phyloP scores from a whole-genome alignment of 257 asterid species.

The Solanum pimpinellifolium region DNA sequence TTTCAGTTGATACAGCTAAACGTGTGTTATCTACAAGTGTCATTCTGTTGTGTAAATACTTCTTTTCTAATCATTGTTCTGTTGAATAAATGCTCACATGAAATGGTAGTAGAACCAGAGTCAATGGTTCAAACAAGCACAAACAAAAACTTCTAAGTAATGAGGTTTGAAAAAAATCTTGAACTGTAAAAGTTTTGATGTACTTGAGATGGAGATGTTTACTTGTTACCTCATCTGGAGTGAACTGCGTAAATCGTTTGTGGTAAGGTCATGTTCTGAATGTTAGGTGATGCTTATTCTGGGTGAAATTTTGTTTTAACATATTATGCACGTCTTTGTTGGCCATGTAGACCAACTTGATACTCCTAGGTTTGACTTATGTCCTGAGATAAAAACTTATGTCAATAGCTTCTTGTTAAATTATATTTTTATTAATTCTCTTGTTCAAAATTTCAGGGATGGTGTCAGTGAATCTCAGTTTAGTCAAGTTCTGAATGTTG shows the following conservation, averaged over 20 bases:
- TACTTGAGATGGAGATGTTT: not conserved
- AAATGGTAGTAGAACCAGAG: not conserved
- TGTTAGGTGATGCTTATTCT: not conserved
- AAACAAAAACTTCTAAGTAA: not conserved
- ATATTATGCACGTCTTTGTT: not conserved
- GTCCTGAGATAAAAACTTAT: not conserved
- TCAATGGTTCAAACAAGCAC: not conserved
- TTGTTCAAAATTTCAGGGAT: constrained; percentile 35
- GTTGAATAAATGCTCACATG: not conserved
- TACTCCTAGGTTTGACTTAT: not conserved
- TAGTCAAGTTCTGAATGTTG: constrained; percentile 70
- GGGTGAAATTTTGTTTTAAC: not conserved
- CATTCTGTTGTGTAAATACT: not conserved
- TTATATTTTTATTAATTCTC: not conserved
- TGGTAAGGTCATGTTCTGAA: not conserved
- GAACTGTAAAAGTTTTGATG: not conserved
- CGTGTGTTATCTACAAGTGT: not conserved
- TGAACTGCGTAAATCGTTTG: not conserved
- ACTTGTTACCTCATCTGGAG: not conserved
- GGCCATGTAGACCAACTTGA: not conserved
- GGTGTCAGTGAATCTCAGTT: constrained; percentile 92
- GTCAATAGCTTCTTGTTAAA: not conserved
- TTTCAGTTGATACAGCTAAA: not conserved
- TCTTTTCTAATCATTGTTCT: not conserved
- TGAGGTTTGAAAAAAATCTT: not conserved